Evolutionary conservation across 208 protist genomes (phyloP), one percentile per base, ranked within the genome.

Genomic region (Acanthamoeba culbertsoni): DNA sequence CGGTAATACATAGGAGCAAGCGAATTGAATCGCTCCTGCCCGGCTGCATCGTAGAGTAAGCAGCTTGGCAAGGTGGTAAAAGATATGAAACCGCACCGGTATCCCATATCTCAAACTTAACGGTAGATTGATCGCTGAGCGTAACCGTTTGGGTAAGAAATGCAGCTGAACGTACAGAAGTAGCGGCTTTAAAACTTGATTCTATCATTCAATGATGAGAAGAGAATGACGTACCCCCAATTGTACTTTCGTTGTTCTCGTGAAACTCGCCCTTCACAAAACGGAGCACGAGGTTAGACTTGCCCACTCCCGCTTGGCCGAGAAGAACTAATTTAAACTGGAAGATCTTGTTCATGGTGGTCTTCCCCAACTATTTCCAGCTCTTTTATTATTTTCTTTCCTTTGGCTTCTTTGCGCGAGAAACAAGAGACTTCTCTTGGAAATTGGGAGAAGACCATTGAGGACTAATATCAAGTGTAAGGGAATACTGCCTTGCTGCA

Each of bases 21-120:
- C 51, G 93, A 95, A 79, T 98, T 96, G 93, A 98, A 99, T 37
- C 98, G 90, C 93, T 98, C 97, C 84, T 98, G 97, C 16, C 96
- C 97, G 28, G 12, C 46, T 3, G 97, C 96, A 28, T 23, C 26
- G 35, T 95, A 28, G 40, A 26, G 12, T 53, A 33, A 46, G 51
- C n/a, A 94, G 12, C 26, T 10, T 57, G 43, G 10, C 94, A 8
- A 93, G 16, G 23, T 7, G 43, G 73, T 14, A 26, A 2, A 43
- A 7, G 35, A 5, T 88, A 46, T 28, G 93, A 90, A 59, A 92
- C 93, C 48, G 48, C 18, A 55, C 48, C 48, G 8, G 48, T 55
- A 18, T 98, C 98, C 98, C 98, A 99, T 48, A 98, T 98, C 91
- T 98, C 97, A 97, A 99, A 98, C 94, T 98, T 98, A 23, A 98